Conservation (phyloP, 1,284 basidiomycete species). For the Cutaneotrichosporon sp. region DNA sequence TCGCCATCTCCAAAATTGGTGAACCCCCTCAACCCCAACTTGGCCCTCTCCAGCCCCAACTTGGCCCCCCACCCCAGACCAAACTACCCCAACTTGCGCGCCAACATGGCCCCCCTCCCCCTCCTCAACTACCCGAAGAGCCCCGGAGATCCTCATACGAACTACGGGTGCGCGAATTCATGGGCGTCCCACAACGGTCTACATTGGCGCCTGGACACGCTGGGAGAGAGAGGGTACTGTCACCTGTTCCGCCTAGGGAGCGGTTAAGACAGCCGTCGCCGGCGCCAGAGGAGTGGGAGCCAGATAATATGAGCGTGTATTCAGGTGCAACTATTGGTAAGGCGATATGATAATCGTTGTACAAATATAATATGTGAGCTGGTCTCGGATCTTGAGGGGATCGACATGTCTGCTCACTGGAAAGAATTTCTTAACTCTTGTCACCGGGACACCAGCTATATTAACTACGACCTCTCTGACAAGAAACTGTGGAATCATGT, state of each 20-base stretch:
- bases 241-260: not conserved
- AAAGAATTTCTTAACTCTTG: too few species aligned
- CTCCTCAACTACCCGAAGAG: not conserved
- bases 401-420: too few species aligned
- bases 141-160: not conserved
- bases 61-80: too few species aligned
- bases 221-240: not conserved
- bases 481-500: too few species aligned
- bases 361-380: not conserved
- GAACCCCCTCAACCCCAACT: too few species aligned
- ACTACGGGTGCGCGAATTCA: constrained; percentile 1
- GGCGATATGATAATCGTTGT: not conserved
- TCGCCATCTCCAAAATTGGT: not conserved
- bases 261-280: not conserved
- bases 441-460: too few species aligned
- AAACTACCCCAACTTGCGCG: too few species aligned
- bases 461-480: too few species aligned
- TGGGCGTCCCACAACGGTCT: not conserved
- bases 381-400: too few species aligned
- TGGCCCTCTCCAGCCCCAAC: too few species aligned
- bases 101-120: too few species aligned
- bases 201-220: not conserved
- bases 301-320: not conserved
- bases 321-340: not conserved
- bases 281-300: not conserved